Evolutionary conservation across 148 eudicot genomes (phyloP).

Genomic region (Cornus florida): DNA sequence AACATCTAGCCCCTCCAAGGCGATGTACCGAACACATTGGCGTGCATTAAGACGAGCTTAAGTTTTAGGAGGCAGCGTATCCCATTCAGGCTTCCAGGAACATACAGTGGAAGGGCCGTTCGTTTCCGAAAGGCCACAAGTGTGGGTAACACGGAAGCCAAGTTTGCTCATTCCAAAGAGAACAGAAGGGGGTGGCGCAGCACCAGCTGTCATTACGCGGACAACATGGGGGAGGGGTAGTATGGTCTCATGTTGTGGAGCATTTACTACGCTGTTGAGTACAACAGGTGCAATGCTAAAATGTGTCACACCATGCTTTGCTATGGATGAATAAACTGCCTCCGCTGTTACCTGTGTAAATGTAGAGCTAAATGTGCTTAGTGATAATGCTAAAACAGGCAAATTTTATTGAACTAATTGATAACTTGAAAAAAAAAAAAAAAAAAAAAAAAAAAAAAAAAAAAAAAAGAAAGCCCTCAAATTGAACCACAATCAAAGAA

Average conservation of each 20-base stretch:
- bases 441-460: no score
- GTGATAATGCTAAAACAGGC: background rate
- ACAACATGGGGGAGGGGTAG: slow-evolving; percentile 74
- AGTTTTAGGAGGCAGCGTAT: slow-evolving; percentile 50
- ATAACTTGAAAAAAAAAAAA: background rate
- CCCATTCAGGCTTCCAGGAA: slow-evolving; percentile 99
- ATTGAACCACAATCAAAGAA: background rate
- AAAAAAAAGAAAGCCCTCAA: no score
- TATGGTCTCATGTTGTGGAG: slow-evolving; percentile 59
- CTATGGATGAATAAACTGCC: slow-evolving; percentile 77
- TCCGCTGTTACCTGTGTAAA: slow-evolving; percentile 70
- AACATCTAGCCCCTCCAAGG: slow-evolving; percentile 70
- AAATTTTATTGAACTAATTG: background rate
- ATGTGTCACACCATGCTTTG: slow-evolving; percentile 73
- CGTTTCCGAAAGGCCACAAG: slow-evolving; percentile 90
- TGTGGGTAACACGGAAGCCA: slow-evolving; percentile 89
- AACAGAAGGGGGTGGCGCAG: slow-evolving; percentile 86
- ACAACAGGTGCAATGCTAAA: slow-evolving; percentile 97
- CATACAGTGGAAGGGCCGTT: slow-evolving; percentile 85
- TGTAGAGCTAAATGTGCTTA: background rate
- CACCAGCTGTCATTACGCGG: slow-evolving; percentile 91
- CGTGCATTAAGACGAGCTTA: slow-evolving; percentile 80
- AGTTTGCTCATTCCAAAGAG: slow-evolving; percentile 65
- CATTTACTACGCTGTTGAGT: slow-evolving; percentile 78
- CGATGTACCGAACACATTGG: slow-evolving; percentile 77